phyloP scores from a whole-genome alignment of 805 yeast genomes.

The Metschnikowia henanensis region DNA sequence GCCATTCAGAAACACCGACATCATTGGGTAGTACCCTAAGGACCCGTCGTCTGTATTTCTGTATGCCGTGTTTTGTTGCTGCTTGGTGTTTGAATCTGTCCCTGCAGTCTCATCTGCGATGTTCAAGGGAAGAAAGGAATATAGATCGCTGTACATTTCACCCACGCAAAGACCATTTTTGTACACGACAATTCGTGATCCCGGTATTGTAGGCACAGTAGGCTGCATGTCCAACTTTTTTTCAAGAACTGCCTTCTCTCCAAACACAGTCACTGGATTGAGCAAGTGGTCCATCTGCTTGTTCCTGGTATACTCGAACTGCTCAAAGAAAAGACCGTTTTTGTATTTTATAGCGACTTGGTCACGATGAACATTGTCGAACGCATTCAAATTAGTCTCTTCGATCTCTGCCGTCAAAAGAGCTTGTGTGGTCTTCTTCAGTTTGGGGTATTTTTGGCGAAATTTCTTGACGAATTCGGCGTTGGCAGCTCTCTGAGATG shows the following conservation, averaged over 20 bases:
- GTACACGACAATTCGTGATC: constrained; percentile 66
- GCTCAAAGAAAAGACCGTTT: constrained; percentile 77
- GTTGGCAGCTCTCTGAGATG: constrained; percentile 45
- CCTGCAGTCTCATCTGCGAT: constrained; percentile 45
- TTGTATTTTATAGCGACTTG: constrained; percentile 86
- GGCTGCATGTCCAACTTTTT: constrained; percentile 28
- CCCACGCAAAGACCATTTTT: constrained; percentile 76
- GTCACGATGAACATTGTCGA: constrained; percentile 62
- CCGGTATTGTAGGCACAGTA: constrained; percentile 47
- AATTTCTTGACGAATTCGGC: constrained; percentile 22
- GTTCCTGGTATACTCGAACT: constrained; percentile 72
- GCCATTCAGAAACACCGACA: constrained; percentile 81
- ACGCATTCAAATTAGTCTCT: constrained; percentile 9
- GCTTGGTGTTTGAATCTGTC: constrained; percentile 26
- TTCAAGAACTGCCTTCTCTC: constrained; percentile 63
- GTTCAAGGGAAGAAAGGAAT: constrained; percentile 78
- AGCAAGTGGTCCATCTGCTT: constrained; percentile 72
- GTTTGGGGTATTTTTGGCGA: constrained; percentile 14
- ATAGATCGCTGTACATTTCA: constrained; percentile 62
- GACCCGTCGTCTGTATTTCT: constrained; percentile 71
- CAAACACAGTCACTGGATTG: constrained; percentile 69
- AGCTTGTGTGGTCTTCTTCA: constrained; percentile 12
- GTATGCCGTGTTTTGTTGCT: constrained; percentile 39
- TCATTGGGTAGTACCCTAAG: constrained; percentile 89
- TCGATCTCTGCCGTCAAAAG: constrained; percentile 20